phyloP scores from a whole-genome alignment of 225 moss, liverwort and hornwort species.

The Pseudoscleropodium purum region DNA sequence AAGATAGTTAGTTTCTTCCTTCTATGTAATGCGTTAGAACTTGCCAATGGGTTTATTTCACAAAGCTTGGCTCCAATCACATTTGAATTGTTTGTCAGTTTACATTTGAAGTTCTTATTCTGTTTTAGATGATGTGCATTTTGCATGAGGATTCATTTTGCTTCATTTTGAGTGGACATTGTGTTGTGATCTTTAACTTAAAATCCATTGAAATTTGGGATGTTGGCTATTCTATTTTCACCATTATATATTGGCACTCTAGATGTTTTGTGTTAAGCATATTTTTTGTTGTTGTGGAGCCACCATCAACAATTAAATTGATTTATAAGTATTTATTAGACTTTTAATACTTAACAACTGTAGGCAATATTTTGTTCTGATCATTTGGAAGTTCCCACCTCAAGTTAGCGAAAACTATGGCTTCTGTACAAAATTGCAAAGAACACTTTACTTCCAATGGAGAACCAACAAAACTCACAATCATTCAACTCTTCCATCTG shows the following conservation, averaged over 20 bases:
- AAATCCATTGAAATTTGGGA: neutral
- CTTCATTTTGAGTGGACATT: neutral
- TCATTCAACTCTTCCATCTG: too few relatives aligned
- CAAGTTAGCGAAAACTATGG: too few relatives aligned
- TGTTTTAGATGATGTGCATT: neutral
- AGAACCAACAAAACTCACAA: too few relatives aligned
- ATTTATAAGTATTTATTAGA: neutral
- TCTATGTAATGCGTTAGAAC: neutral
- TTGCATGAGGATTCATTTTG: neutral
- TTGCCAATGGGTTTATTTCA: neutral
- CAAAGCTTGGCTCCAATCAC: neutral
- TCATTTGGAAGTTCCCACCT: too few relatives aligned
- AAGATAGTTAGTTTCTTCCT: neutral
- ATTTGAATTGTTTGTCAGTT: neutral
- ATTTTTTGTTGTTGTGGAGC: neutral
- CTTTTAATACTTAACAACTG: too few relatives aligned
- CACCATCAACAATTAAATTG: neutral
- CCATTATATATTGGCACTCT: neutral
- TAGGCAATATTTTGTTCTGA: too few relatives aligned
- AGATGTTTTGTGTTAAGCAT: neutral
- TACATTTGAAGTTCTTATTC: neutral
- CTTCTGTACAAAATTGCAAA: too few relatives aligned
- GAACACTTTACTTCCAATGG: too few relatives aligned
- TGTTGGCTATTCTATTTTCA: neutral
- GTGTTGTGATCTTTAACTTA: neutral